A percentile compares a stretch with the other conserved stretches of the same genome.
Conservation (phyloP, 2,329 filamentous ascomycete genomes). For the Pezicula neosporulosa region DNA sequence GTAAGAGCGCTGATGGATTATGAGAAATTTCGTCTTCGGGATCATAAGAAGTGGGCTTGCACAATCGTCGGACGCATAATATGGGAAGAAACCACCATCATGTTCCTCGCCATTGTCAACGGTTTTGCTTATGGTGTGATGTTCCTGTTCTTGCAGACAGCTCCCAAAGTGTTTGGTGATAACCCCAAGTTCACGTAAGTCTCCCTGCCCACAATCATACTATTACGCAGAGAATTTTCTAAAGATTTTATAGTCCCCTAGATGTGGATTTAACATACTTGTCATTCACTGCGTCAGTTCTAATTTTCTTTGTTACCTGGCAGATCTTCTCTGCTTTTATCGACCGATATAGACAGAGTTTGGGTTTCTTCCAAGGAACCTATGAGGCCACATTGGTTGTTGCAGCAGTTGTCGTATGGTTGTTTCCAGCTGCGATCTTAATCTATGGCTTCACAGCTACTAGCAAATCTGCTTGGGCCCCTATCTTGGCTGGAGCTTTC, state of each 20-base stretch:
- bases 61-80: conserved; percentile 26
- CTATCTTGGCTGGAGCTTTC: conserved; percentile 34
- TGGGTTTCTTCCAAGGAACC: too few species aligned
- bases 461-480: conserved; percentile 37
- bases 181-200: conserved; percentile 36
- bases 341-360: too few species aligned
- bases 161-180: conserved; percentile 39
- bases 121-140: conserved; percentile 39
- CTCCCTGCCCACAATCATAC: not conserved
- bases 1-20: not conserved
- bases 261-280: too few species aligned
- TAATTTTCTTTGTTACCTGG: too few species aligned
- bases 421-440: conserved; percentile 37
- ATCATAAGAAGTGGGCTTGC: conserved; percentile 9
- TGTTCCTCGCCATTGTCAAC: conserved; percentile 36
- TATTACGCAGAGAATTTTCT: too few species aligned
- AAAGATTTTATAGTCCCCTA: too few species aligned
- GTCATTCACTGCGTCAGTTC: too few species aligned
- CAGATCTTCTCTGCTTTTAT: too few species aligned
- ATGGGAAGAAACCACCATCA: conserved; percentile 38
- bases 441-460: conserved; percentile 41
- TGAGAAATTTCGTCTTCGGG: conserved; percentile 22
- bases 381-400: too few species aligned
- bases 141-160: conserved; percentile 39
- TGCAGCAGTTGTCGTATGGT: conserved; percentile 9